Evolutionary conservation across 129 eudicot species (phyloP).

Genomic region (Kitagawia praeruptora): DNA sequence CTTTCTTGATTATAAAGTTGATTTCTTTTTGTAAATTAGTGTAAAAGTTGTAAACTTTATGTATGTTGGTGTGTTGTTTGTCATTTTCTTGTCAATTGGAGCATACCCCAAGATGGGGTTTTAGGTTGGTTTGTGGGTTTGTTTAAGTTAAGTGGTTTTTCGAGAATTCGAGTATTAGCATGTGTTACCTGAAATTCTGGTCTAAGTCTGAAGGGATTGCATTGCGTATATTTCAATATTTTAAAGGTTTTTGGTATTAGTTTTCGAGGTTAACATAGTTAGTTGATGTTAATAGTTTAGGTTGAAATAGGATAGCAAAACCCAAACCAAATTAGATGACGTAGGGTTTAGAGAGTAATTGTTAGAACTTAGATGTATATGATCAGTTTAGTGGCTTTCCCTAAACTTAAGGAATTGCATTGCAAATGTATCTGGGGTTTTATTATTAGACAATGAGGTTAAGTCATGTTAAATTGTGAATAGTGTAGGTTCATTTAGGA

Average conservation of each 20-base stretch:
- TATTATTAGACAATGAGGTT: background rate
- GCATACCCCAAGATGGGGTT: conserved; percentile 1
- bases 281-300: background rate
- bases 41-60: background rate
- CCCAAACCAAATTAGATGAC: background rate
- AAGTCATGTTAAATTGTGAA: background rate
- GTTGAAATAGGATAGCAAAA: background rate
- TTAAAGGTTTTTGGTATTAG: background rate
- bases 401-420: no score
- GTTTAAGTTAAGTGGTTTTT: background rate
- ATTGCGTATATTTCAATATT: background rate
- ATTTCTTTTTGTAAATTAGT: background rate
- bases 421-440: background rate
- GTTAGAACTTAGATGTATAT: background rate
- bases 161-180: background rate
- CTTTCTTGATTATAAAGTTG: background rate
- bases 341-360: background rate
- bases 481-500: background rate
- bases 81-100: background rate
- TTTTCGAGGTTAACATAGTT: background rate
- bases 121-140: background rate
- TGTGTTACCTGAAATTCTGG: background rate
- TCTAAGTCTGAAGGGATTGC: background rate
- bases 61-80: background rate
- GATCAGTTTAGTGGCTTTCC: background rate